A percentile compares a stretch with the other conserved stretches of the same genome.
phyloP scores from a whole-genome alignment of 805 yeast genomes.

The Nakazawaea laoshanensis region DNA sequence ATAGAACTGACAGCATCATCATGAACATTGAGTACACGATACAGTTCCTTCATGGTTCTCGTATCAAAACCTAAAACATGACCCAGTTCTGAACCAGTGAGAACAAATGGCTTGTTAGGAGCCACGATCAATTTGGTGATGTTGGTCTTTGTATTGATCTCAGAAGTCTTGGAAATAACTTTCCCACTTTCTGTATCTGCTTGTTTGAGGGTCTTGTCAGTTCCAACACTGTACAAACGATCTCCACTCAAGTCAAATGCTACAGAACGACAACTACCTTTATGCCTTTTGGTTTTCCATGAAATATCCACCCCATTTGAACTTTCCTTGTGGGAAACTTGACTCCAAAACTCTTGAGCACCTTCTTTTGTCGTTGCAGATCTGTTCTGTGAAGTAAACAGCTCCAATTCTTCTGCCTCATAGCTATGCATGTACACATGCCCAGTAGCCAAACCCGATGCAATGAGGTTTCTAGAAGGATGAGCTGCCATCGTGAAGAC shows the following conservation, averaged over 20 bases:
- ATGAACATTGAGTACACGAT: slow-evolving; percentile 47
- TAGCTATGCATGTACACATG: slow-evolving; percentile 57
- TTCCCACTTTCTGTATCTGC: slow-evolving; percentile 68
- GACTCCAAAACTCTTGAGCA: no score
- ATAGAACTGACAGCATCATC: slow-evolving; percentile 75
- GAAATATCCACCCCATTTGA: slow-evolving; percentile 22
- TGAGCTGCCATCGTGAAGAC: slow-evolving; percentile 75
- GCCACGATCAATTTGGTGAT: slow-evolving; percentile 37
- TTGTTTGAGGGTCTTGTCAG: slow-evolving; percentile 71
- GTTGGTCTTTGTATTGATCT: slow-evolving; percentile 11
- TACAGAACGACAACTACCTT: slow-evolving; percentile 75
- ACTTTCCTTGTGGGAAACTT: no score
- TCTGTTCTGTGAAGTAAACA: slow-evolving; percentile 17
- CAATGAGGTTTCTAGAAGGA: slow-evolving; percentile 57
- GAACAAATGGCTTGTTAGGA: slow-evolving; percentile 37
- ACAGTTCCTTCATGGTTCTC: slow-evolving; percentile 38
- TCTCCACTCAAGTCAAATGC: slow-evolving; percentile 58
- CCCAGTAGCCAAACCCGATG: slow-evolving; percentile 79
- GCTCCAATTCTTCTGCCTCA: slow-evolving; percentile 37
- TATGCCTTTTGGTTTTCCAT: slow-evolving; percentile 90
- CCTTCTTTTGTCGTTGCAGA: no score
- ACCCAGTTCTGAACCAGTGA: slow-evolving; percentile 68
- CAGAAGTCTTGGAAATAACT: slow-evolving; percentile 47
- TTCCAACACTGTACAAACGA: slow-evolving; percentile 60
- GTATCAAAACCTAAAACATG: slow-evolving; percentile 52